These are phyloP conservation scores for Aegilops longissima DNA, from an alignment of 176 grass and related monocot species.

Conservation along the genomic window DNA sequence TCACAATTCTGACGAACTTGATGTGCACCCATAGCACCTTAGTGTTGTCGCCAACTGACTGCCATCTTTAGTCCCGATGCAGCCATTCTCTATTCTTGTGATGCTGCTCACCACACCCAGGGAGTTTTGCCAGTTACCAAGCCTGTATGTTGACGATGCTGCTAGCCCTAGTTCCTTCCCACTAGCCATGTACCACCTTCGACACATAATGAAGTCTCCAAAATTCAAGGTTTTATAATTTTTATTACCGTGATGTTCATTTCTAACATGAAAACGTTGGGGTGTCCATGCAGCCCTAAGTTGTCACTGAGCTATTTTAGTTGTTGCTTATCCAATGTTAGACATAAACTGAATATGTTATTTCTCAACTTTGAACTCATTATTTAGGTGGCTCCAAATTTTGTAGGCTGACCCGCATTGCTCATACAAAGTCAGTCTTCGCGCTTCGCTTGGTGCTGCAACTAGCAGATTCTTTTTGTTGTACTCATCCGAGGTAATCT, in stretches of 20 bases:
- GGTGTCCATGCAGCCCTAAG: constrained; percentile 19
- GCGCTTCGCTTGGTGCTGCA: constrained; percentile 66
- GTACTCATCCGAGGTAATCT: constrained; percentile 80
- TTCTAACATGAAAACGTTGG: neutral
- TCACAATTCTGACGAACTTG: constrained; percentile 4
- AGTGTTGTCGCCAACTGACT: neutral
- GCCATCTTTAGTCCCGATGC: neutral
- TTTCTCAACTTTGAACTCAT: constrained; percentile 27
- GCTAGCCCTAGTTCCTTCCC: neutral
- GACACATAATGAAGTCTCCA: neutral
- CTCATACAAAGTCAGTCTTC: constrained; percentile 68
- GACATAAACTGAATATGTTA: neutral
- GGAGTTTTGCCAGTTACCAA: neutral
- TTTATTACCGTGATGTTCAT: neutral
- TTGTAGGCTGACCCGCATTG: constrained; percentile 95
- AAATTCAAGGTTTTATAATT: neutral
- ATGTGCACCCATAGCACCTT: neutral
- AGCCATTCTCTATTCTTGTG: neutral
- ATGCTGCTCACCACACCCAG: neutral
- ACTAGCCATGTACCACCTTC: neutral
- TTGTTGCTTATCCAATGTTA: neutral
- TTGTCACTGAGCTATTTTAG: constrained; percentile 10
- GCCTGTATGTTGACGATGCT: neutral
- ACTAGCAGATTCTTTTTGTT: constrained; percentile 83
- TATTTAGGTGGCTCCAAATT: constrained; percentile 19